Percentiles rank a stretch among this genome's conserved stretches.
These are phyloP conservation scores for Kodamaea derodonti DNA, from an alignment of 1,139 yeast species.

Conservation along the genomic window DNA sequence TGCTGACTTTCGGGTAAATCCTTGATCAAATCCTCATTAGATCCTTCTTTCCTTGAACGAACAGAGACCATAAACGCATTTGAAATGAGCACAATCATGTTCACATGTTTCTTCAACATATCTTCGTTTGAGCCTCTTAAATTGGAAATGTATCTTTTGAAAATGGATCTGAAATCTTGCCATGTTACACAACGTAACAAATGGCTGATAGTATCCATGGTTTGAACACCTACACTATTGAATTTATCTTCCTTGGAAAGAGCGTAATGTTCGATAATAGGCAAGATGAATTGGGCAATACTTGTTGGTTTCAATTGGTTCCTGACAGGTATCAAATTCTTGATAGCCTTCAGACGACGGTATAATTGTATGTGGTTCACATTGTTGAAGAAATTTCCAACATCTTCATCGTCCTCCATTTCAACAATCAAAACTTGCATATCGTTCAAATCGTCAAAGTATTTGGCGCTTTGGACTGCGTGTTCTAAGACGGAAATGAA, in stretches of 20 bases:
- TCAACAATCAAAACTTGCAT: constrained; percentile 54
- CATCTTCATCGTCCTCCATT: constrained; percentile 59
- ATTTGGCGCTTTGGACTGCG: constrained; percentile 49
- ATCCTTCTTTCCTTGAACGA: constrained; percentile 7
- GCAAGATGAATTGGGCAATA: constrained; percentile 77
- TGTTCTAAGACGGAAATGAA: constrained; percentile 65
- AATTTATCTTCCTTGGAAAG: constrained; percentile 55
- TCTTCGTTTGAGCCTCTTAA: constrained; percentile 47
- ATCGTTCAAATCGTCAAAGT: constrained; percentile 56
- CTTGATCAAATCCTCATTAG: constrained; percentile 18
- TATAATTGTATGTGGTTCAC: constrained; percentile 81
- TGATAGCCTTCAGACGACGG: constrained; percentile 80
- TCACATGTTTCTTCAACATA: constrained; percentile 55
- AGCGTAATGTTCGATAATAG: constrained; percentile 79
- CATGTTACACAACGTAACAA: constrained; percentile 62
- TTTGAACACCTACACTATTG: constrained; percentile 71
- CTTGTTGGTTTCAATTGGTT: constrained; percentile 52
- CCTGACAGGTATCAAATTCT: constrained; percentile 43
- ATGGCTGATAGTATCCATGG: constrained; percentile 59
- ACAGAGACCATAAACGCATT: constrained; percentile 38
- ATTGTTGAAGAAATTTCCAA: constrained; percentile 79
- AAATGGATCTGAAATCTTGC: constrained; percentile 76
- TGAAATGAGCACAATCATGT: constrained; percentile 62
- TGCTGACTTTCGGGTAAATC: constrained; percentile 33
- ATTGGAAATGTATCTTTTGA: constrained; percentile 64